These are phyloP conservation scores for Phytophthora multivora DNA, from an alignment of 352 stramenopile species.

Conservation along the genomic window DNA sequence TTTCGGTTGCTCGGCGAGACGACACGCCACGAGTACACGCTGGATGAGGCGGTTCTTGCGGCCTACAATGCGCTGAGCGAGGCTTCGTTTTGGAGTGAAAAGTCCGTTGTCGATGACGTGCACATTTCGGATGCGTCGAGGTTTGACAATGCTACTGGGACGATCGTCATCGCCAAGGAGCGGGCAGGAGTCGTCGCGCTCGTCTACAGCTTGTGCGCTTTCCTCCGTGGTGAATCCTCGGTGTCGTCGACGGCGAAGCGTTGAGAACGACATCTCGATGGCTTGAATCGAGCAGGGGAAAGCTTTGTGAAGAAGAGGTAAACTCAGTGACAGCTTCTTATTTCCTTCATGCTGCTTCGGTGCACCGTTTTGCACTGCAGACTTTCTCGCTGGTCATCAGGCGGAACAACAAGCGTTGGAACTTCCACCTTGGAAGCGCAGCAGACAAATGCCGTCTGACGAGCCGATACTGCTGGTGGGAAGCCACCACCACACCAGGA, in stretches of 20 bases:
- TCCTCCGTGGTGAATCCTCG: not conserved
- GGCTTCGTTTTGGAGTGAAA: constrained; percentile 13
- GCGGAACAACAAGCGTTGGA: too few relatives aligned
- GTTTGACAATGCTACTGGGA: not conserved
- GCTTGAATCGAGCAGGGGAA: not conserved
- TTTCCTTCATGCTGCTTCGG: constrained; percentile 5
- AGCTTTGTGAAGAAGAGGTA: not conserved
- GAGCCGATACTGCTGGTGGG: not conserved
- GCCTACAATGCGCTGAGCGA: constrained; percentile 39
- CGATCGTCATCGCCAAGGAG: constrained; percentile 26
- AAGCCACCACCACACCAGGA: constrained; percentile 3
- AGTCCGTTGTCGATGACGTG: constrained; percentile 32
- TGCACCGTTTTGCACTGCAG: not conserved
- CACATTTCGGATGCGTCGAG: constrained; percentile 27
- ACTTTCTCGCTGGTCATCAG: not conserved
- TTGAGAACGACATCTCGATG: constrained; percentile 17
- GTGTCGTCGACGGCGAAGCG: constrained; percentile 4
- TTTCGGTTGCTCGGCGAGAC: constrained; percentile 50
- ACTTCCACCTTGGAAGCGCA: too few relatives aligned
- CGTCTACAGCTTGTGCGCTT: constrained; percentile 1
- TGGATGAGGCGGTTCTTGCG: constrained; percentile 76
- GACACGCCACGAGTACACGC: constrained; percentile 56
- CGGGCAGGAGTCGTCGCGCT: constrained; percentile 22
- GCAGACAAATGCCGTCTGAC: not conserved
- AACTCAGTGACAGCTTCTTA: constrained; percentile 31